Base-by-base conservation (phyloP, 106 monocot genomes). In the Dendrobium officinale region DNA sequence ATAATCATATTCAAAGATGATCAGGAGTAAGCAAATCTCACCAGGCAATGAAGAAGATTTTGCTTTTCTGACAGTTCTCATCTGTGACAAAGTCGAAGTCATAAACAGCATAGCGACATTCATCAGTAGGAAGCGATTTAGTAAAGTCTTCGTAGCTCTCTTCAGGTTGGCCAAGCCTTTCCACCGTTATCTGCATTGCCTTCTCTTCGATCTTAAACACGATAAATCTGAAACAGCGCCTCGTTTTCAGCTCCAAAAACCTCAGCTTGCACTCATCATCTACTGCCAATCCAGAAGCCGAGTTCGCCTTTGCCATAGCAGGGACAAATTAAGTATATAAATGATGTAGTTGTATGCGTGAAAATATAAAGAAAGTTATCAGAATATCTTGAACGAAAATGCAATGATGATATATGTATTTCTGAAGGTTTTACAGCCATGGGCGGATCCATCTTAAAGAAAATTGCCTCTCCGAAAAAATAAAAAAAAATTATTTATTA, bases 1-100 rank as follows among this genome's bases (percentile, higher is more conserved):
- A 15, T 13, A 51, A 11, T 51, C 2, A 51, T 51, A 51, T 51
- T 10, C 15, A 51, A 51, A 51, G 13, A 11, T 13, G 11, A 51
- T 3, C 11, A 61, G 61, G 61, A 6, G n/a, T n/a, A 22, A 61
- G 61, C 19, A 61, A 61, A 22, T 4, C 61, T 61, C 22, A 74
- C 74, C 74, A 74, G 74, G 74, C 16, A 74, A 88, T 85, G 88
- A 88, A 88, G 80, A 88, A 85, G 78, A 88, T 88, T 83, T 85
- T 88, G 88, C 88, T 88, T 55, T 88, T 88, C 72, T 88, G 83
- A 75, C 88, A 88, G 74, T 88, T 88, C 59, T 88, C 88, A 33
- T 67, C 82, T 0, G 85, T 83, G 81, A 88, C 76, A 47, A 90
- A 90, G 56, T 90, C 90, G 42, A 74, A 74, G 13, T 74, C 74